These are phyloP conservation scores for Aspergillus unguis DNA, from an alignment of 2,329 filamentous ascomycete species.

Conservation along the genomic window DNA sequence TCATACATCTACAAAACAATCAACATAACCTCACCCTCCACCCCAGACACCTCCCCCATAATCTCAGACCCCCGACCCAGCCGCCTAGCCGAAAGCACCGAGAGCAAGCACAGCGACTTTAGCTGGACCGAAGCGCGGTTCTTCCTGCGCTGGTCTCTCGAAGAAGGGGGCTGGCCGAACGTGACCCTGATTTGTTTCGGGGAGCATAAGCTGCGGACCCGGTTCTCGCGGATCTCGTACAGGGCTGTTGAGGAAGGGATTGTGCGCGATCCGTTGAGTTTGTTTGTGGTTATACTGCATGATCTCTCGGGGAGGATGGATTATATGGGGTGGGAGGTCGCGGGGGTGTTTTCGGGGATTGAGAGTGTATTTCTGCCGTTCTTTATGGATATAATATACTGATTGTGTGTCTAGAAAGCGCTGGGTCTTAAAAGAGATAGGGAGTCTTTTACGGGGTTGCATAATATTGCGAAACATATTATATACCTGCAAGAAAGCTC, in stretches of 20 bases:
- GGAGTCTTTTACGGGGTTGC: neutral
- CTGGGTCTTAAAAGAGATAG: neutral
- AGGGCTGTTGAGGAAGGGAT: neutral
- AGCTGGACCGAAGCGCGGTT: neutral
- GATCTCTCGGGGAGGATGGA: neutral
- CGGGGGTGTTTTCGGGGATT: neutral
- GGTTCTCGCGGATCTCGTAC: neutral
- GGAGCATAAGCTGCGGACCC: neutral
- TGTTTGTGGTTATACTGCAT: neutral
- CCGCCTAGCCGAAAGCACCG: too few relatives aligned
- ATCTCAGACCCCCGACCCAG: neutral
- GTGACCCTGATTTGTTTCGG: neutral
- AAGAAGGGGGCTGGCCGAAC: neutral
- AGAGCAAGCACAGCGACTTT: neutral
- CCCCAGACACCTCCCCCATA: too few relatives aligned
- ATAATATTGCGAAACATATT: slow-evolving; percentile 2
- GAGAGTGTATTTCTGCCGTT: neutral
- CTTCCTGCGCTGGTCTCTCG: neutral
- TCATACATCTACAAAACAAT: slow-evolving; percentile 3
- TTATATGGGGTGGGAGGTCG: neutral
- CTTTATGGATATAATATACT: neutral
- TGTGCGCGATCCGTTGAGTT: neutral
- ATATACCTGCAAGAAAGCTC: slow-evolving; percentile 2
- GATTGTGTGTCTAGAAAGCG: neutral
- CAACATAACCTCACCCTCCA: neutral